Conservation (phyloP, 2,329 filamentous ascomycete species). For the Didymella keratinophila region DNA sequence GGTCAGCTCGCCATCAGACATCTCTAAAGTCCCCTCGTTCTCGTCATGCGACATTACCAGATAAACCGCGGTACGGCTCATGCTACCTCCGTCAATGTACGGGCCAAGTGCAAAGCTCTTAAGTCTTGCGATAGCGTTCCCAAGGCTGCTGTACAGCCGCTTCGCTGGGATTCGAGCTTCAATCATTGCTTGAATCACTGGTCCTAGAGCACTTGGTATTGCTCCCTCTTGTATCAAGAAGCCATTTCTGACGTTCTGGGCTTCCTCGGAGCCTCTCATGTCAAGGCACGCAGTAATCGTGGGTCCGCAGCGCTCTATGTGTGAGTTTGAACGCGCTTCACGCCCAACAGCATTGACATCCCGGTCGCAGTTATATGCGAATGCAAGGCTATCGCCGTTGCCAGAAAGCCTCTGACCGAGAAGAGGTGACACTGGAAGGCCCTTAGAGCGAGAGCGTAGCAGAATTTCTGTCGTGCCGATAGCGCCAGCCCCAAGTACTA, state of each 20-base stretch:
- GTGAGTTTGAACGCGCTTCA: background rate
- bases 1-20: conserved; percentile 67
- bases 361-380: conserved; percentile 69
- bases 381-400: conserved; percentile 71
- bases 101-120: conserved; percentile 60
- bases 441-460: conserved; percentile 51
- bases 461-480: conserved; percentile 70
- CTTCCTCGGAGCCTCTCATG: conserved; percentile 56
- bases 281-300: conserved; percentile 3
- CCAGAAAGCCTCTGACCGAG: conserved; percentile 62
- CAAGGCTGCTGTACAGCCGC: background rate
- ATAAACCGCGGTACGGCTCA: conserved; percentile 69
- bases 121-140: background rate
- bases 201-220: conserved; percentile 64
- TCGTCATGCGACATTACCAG: conserved; percentile 73
- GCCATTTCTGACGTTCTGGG: conserved; percentile 62
- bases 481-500: conserved; percentile 71
- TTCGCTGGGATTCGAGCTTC: background rate
- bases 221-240: conserved; percentile 71
- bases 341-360: conserved; percentile 57
- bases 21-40: conserved; percentile 66
- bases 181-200: conserved; percentile 63
- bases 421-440: conserved; percentile 64
- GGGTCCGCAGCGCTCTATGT: background rate
- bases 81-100: conserved; percentile 63